Evolutionary conservation across 2,329 filamentous ascomycete genomes (phyloP), one percentile per base, ranked within the genome.

Genomic region (Neofusicoccum sp.): DNA sequence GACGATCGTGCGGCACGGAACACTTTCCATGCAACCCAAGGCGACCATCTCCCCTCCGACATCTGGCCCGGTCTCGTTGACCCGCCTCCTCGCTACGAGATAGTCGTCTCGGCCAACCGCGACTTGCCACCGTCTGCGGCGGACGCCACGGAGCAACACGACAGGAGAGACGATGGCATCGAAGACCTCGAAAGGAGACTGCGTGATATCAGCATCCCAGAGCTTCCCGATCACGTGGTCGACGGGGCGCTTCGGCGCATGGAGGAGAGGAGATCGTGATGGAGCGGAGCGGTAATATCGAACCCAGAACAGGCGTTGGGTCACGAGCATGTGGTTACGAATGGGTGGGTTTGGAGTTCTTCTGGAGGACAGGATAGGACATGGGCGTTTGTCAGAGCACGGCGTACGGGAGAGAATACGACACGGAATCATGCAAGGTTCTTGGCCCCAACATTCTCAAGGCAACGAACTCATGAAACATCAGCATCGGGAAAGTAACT

Each of bases 41-140:
- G 92, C 6, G 91, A 96, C 65, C 96, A 87, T 71, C 76, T 99
- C 9, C 95, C 95, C 0, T 87, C 88, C 0, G 92, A 97, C 72
- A 85, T 97, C 24, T 97, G 92, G 91, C 87, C 87, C 0, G 89
- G 88, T 1, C 84, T 95, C 73, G 84, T 72, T 51, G 71, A 74
- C 58, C 67, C 69, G n/a, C 71, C 73, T 8, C 63, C 70, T 31
- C 67, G 65, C 56, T 75, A 74, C 51, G 69, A 73, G 60, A 69
- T 75, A 6, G 67, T 62, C n/a, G 61, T 68, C 14, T 63, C 73
- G 16, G 58, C 64, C 33, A 41, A 59, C 34, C 43, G 45, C 34
- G 57, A 49, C 9, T 5, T 36, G 9, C 3, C 41, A 6, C 41
- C 34, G 24, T 28, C 61, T 7, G 33, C 60, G n/a, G 44, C 58